These are phyloP conservation scores for Acacia pycnantha DNA, from an alignment of 331 rosid species.

Conservation along the genomic window DNA sequence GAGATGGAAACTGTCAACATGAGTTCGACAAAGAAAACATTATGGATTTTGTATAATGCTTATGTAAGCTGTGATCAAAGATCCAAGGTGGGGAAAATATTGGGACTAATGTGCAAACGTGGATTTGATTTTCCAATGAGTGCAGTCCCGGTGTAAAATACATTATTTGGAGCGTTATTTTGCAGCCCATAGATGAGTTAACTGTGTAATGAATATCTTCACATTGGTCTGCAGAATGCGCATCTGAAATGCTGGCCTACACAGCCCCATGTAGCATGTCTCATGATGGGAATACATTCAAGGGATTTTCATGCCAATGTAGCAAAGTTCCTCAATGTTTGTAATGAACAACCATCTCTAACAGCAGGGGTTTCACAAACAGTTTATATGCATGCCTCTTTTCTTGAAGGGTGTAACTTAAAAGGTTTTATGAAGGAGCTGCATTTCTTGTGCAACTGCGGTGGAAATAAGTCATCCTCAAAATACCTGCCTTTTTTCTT, in stretches of 20 bases:
- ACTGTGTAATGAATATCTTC: background rate
- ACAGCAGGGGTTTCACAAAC: conserved; percentile 4
- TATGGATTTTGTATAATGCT: conserved; percentile 70
- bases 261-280: conserved; percentile 10
- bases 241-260: conserved; percentile 5
- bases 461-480: background rate
- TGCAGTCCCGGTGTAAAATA: conserved; percentile 40
- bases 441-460: background rate
- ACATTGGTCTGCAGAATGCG: background rate
- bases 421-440: background rate
- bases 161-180: conserved; percentile 23
- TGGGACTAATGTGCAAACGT: conserved; percentile 71
- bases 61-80: conserved; percentile 45
- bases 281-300: conserved; percentile 25
- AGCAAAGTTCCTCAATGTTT: conserved; percentile 31
- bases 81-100: conserved; percentile 53
- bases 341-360: conserved; percentile 19
- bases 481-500: background rate
- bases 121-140: conserved; percentile 62
- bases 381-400: conserved; percentile 35
- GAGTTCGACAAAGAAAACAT: conserved; percentile 42
- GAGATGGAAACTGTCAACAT: conserved; percentile 62
- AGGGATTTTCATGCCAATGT: conserved; percentile 48
- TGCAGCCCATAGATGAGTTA: conserved; percentile 22
- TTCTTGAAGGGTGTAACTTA: conserved; percentile 15